phyloP scores from a whole-genome alignment of 768 basidiomycete genomes.

The Tubosaeta sp. region DNA sequence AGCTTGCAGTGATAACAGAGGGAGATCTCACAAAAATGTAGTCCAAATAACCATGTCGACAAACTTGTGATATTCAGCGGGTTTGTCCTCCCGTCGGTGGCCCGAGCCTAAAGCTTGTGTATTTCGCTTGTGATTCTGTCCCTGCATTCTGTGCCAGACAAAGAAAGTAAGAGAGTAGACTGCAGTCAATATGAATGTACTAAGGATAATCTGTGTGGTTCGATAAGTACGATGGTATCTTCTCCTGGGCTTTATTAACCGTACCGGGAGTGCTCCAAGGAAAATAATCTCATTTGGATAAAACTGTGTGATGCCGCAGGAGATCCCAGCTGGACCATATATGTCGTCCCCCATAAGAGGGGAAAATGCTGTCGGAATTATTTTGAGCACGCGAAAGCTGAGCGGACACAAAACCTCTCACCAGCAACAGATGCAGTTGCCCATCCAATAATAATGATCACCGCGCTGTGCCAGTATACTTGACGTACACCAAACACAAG shows the following conservation, averaged over 20 bases:
- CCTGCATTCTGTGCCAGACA: conserved; percentile 54
- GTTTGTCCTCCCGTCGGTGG: conserved; percentile 39
- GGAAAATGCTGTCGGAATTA: conserved; percentile 27
- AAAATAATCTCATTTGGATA: conserved; percentile 44
- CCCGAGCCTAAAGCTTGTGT: conserved; percentile 47
- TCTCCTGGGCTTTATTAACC: conserved; percentile 9
- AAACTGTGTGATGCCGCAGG: conserved; percentile 47
- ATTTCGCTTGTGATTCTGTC: conserved; percentile 47
- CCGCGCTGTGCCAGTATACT: conserved; percentile 43
- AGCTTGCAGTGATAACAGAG: conserved; percentile 1
- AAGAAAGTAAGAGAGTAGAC: conserved; percentile 62
- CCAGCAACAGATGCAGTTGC: conserved; percentile 43
- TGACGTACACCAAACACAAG: conserved; percentile 55
- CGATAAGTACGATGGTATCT: background rate
- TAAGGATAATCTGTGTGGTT: conserved; percentile 49
- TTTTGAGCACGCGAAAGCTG: background rate
- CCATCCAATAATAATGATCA: conserved; percentile 53
- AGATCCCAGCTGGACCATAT: conserved; percentile 50
- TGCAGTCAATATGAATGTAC: conserved; percentile 49
- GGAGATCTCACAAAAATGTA: conserved; percentile 60
- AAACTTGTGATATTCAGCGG: conserved; percentile 56
- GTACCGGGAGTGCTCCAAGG: conserved; percentile 61
- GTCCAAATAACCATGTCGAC: conserved; percentile 57
- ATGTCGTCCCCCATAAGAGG: conserved; percentile 36
- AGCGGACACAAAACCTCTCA: conserved; percentile 19